Base-by-base conservation (phyloP, 2,329 filamentous ascomycete genomes). In the Grosmannia huntii region DNA sequence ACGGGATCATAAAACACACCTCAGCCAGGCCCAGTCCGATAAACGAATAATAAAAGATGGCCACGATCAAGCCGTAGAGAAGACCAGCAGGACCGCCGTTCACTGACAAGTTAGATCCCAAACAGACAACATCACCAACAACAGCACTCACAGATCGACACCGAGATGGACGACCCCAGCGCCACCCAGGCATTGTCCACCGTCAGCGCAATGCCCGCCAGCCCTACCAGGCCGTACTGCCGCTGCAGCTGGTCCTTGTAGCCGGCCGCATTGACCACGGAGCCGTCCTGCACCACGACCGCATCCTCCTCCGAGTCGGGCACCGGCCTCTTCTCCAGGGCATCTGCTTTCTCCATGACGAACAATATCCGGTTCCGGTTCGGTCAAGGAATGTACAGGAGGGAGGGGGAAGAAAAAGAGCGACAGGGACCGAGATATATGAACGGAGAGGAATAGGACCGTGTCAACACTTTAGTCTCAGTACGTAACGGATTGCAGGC, bases 131-230 rank as follows among this genome's bases (percentile, higher is more conserved):
- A 44, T n/a, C 21, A 49, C 23, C 14, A 46, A 7, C 41, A 44
- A 52, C 23, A 44, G 9, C 14, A 62, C 72, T 65, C 68, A 75
- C 72, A 68, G 46, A 80, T 75, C 5, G 75, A 76, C 53, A 82
- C 72, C 5, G 76, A 77, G 46, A 85, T 75, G 57, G 81, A 83
- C 14, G 82, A 82, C 57, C 81, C 83, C 60, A 85, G 70, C 6
- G 82, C 80, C 57, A 82, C 76, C 82, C 82, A 86, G 21, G 82
- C 82, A 64, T 84, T 85, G 67, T 84, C 82, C 27, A 83, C 79
- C 1, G 81, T 84, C 55, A 85, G 69, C 0, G 80, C 82, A 52
- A 82, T 73, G 27, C 80, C 81, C 56, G 81, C 80, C 49, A 85
- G 77, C 55, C 77, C 79, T 53, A 83, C 63, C 10, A 85, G 70